Conservation (phyloP, 2,329 filamentous ascomycete genomes). For the Calonectria leucothoes region DNA sequence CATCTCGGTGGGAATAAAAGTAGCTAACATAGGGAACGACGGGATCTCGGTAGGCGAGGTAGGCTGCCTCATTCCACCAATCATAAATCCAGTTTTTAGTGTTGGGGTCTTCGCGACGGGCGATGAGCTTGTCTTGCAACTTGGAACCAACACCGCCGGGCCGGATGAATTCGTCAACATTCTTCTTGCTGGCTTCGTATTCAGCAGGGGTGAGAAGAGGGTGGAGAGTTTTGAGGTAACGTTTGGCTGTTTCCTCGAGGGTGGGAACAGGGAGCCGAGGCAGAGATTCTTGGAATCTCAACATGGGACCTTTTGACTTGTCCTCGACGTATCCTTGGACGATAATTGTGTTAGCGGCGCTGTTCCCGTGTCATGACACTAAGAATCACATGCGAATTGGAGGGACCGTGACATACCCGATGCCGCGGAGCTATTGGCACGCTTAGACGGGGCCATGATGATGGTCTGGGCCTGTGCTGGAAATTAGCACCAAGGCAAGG, state of each 20-base stretch:
- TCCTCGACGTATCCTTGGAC: constrained; percentile 81
- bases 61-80: constrained; percentile 98
- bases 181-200: constrained; percentile 79
- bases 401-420: constrained; percentile 52
- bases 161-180: constrained; percentile 87
- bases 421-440: constrained; percentile 70
- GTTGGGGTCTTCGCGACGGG: constrained; percentile 81
- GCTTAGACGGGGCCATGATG: constrained; percentile 64
- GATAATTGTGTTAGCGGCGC: constrained; percentile 30
- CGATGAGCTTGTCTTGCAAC: constrained; percentile 89
- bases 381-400: constrained; percentile 8
- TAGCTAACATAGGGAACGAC: constrained; percentile 99
- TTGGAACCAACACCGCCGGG: constrained; percentile 86
- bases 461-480: constrained; percentile 35
- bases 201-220: constrained; percentile 78
- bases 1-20: constrained; percentile 98
- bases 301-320: constrained; percentile 81
- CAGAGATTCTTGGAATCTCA: constrained; percentile 88
- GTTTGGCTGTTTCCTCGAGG: constrained; percentile 82
- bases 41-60: constrained; percentile 92
- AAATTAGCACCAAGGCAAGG: not conserved
- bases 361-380: not conserved
- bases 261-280: constrained; percentile 83
- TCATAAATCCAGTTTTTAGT: constrained; percentile 95
- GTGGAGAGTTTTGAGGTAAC: constrained; percentile 84